A percentile compares a stretch with the other conserved stretches of the same genome.
Evolutionary conservation across 805 yeast genomes (phyloP).

Genomic region (Wickerhamiella kurtzmanii): DNA sequence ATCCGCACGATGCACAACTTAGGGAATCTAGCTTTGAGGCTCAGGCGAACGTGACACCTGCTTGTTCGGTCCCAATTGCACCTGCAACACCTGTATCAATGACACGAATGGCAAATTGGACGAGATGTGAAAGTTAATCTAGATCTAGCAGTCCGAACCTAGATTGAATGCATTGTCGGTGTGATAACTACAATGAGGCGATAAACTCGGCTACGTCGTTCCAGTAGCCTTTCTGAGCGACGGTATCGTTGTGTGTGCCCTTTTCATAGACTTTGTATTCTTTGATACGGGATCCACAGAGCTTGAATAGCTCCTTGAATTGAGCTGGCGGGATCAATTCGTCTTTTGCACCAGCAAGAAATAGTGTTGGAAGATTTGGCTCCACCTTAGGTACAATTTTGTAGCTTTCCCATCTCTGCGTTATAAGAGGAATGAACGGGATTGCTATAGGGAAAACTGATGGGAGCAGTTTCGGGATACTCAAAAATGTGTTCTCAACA

Average conservation of each 20-base stretch:
- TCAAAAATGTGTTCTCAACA: slow-evolving; percentile 75
- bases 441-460: slow-evolving; percentile 9
- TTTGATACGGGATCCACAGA: slow-evolving; percentile 41
- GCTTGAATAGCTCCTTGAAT: slow-evolving; percentile 45
- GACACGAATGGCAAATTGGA: too few species aligned
- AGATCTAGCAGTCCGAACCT: too few species aligned
- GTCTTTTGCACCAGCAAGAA: slow-evolving; percentile 62
- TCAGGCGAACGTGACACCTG: too few species aligned
- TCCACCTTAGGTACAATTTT: slow-evolving; percentile 38
- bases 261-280: slow-evolving; percentile 39
- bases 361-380: slow-evolving; percentile 46
- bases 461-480: slow-evolving; percentile 51
- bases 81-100: too few species aligned
- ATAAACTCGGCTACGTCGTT: slow-evolving; percentile 41
- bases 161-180: too few species aligned
- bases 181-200: background rate
- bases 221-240: slow-evolving; percentile 69
- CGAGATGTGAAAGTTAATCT: too few species aligned
- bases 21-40: too few species aligned
- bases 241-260: slow-evolving; percentile 75
- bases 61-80: too few species aligned
- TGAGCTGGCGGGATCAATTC: slow-evolving; percentile 88
- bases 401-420: slow-evolving; percentile 77
- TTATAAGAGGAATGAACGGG: slow-evolving; percentile 47
- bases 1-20: too few species aligned